Evolutionary conservation across 176 grass and related monocot species (phyloP), one percentile per base, ranked within the genome.

Genomic region (maize (Zea mays)): DNA sequence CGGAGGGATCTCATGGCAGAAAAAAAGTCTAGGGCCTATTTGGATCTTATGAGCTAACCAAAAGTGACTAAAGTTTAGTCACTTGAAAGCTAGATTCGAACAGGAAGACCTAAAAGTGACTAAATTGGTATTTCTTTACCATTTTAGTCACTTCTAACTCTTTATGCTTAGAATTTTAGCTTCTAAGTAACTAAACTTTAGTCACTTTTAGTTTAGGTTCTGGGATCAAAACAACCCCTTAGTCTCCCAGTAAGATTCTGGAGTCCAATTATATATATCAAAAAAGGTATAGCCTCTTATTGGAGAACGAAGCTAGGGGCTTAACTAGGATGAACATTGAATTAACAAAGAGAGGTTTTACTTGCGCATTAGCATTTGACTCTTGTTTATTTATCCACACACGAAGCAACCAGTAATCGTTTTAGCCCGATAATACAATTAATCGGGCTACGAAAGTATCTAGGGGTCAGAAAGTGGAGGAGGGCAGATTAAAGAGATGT

Each of bases 321-420:
- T 55, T 76, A 60, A 2, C 4, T 60, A 80, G 43, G 44, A 68
- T 1, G 20, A 69, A 12, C 15, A 68, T 41, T 27, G 27, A 27
- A 27, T 27, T 27, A 27, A 27, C 27, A 45, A 50, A 62, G 36
- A 3, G 10, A 74, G 69, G 76, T 84, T 90, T 83, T 86, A 55
- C 80, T 60, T 64, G 59, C 44, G 72, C 77, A 74, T 81, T 78
- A 74, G 45, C 66, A 78, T 44, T 84, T 81, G 81, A 87, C 77
- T 57, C 5, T 8, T 65, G 46, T 71, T 84, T 63, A 36, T 72
- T 81, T 81, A 3, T 34, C 5, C 4, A 6, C 7, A 7, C 15
- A 84, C 11, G 71, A 59, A 76, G 37, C 5, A 43, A 7, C n/a
- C 40, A 64, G 65, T 76, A 72, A 60, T 76, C 15, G 58, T 27